phyloP scores from a whole-genome alignment of 2,329 filamentous ascomycete species.

The Monosporascus sp. region DNA sequence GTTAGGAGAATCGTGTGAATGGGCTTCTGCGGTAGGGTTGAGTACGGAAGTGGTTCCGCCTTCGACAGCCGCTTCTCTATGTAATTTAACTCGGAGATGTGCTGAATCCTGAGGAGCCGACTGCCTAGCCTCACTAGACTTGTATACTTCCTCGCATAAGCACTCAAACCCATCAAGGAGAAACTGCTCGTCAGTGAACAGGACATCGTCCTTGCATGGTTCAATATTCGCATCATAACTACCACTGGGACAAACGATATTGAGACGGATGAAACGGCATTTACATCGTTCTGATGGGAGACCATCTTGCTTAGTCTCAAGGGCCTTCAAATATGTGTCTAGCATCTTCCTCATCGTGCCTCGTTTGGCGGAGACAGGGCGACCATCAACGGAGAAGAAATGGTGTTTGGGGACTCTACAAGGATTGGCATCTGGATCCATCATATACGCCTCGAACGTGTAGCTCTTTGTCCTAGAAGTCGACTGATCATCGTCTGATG shows the following conservation, averaged over 20 bases:
- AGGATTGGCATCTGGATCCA: constrained; percentile 41
- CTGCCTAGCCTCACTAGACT: not conserved
- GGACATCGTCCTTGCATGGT: constrained; percentile 64
- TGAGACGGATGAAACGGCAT: constrained; percentile 58
- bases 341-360: constrained; percentile 57
- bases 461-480: constrained; percentile 27
- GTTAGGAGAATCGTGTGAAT: not conserved
- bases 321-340: constrained; percentile 44
- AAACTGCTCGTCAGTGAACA: constrained; percentile 54
- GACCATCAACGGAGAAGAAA: constrained; percentile 64
- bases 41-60: not conserved
- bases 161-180: constrained; percentile 41
- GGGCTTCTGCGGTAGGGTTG: not conserved
- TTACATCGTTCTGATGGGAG: constrained; percentile 27
- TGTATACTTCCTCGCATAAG: constrained; percentile 39
- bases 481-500: constrained; percentile 3
- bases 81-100: not conserved
- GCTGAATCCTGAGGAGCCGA: not conserved
- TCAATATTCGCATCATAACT: constrained; percentile 71
- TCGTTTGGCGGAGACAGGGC: constrained; percentile 53
- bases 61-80: not conserved
- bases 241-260: constrained; percentile 54
- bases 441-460: constrained; percentile 53
- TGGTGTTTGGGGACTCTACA: constrained; percentile 42
- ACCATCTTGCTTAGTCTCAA: constrained; percentile 30